Percentiles rank a stretch among this genome's conserved stretches.
Conservation (phyloP, 148 eudicot species). For the Rhododendron mucronatum region DNA sequence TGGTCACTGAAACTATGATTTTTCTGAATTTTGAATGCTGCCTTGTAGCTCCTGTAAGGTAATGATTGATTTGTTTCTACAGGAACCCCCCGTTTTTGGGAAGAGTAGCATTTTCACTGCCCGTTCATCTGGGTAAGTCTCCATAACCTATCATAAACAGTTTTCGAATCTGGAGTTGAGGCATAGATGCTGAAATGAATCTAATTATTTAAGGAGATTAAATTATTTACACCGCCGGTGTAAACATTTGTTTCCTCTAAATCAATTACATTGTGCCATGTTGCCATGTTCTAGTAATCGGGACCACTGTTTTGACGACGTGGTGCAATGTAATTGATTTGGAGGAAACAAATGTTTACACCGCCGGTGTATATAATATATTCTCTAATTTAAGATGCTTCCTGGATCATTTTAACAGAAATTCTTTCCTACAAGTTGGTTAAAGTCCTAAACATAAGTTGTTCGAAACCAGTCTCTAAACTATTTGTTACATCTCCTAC, state of each 20-base stretch:
- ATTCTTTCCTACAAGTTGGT: neutral
- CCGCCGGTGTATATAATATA: too few species aligned
- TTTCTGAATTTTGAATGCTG: neutral
- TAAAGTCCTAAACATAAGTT: neutral
- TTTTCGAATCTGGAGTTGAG: neutral
- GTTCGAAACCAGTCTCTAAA: constrained; percentile 1
- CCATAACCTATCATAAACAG: neutral
- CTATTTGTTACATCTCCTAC: neutral
- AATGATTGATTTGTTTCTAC: constrained; percentile 8
- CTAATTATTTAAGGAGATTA: too few species aligned
- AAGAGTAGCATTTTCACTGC: constrained; percentile 61
- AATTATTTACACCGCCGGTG: too few species aligned
- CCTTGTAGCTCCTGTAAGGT: constrained; percentile 5
- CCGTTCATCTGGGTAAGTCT: constrained; percentile 61
- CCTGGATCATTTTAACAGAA: constrained; percentile 2
- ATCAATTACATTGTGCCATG: too few species aligned
- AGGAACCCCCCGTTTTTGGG: constrained; percentile 79
- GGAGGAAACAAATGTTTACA: too few species aligned
- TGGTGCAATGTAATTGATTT: too few species aligned
- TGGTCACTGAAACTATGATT: neutral
- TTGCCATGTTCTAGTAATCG: too few species aligned
- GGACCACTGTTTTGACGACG: too few species aligned
- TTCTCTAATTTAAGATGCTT: neutral
- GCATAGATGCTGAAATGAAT: neutral
- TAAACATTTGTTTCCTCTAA: too few species aligned